phyloP scores from a whole-genome alignment of 805 yeast genomes.

The Barnettozyma siamensis region DNA sequence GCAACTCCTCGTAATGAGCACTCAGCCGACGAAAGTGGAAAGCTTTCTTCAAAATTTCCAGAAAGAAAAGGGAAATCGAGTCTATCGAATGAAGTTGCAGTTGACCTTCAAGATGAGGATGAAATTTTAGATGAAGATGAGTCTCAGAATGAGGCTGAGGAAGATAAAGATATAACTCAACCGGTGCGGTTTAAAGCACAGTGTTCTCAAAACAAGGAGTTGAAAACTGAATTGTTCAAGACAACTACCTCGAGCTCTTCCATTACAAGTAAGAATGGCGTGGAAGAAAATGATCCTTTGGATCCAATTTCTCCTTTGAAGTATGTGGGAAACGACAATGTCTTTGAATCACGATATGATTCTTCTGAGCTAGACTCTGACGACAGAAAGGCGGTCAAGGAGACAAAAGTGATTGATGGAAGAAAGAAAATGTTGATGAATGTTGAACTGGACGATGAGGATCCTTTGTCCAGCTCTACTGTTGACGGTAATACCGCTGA shows the following conservation, averaged over 20 bases:
- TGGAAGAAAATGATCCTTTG: neutral
- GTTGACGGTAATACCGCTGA: neutral
- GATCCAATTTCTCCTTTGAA: neutral
- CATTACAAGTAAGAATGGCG: constrained; percentile 6
- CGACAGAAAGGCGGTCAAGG: constrained; percentile 2
- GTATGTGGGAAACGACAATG: too few relatives aligned
- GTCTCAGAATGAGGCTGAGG: constrained; percentile 9
- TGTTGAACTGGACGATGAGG: constrained; percentile 15
- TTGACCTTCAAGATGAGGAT: constrained; percentile 13
- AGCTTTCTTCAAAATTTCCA: constrained; percentile 7
- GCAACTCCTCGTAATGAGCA: constrained; percentile 1
- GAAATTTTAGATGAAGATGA: constrained; percentile 23
- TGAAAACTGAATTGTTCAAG: constrained; percentile 9
- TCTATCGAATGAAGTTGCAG: constrained; percentile 15
- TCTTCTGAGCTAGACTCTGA: constrained; percentile 2
- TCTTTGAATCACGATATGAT: neutral
- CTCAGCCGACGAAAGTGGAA: constrained; percentile 12
- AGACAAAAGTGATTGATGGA: constrained; percentile 7
- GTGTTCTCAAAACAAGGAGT: neutral
- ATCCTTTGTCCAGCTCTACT: constrained; percentile 12
- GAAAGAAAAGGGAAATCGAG: constrained; percentile 21
- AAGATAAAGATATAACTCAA: constrained; percentile 7
- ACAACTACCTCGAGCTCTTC: constrained; percentile 15
- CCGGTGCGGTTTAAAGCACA: neutral
- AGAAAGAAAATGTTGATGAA: neutral